These are phyloP conservation scores for Ustilago loliicola DNA, from an alignment of 1,284 basidiomycete species.

Conservation along the genomic window DNA sequence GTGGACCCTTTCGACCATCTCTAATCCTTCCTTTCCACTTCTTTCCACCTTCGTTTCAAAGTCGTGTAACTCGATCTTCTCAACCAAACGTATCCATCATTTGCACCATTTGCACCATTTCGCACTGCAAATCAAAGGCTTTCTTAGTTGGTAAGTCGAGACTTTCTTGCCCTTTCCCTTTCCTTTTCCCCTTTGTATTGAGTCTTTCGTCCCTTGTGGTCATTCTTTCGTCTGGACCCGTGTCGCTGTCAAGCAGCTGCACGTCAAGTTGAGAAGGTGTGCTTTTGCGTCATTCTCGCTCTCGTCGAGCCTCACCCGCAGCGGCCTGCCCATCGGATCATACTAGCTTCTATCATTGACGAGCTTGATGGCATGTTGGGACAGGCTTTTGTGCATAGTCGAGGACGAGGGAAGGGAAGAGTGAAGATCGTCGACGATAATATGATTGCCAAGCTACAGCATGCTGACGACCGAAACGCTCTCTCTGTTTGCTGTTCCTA, in stretches of 20 bases:
- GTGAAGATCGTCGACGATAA: not conserved
- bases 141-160: conserved; percentile 10
- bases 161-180: not conserved
- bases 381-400: not conserved
- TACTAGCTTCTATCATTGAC: no score
- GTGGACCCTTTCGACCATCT: conserved; percentile 5
- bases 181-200: conserved; percentile 1
- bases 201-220: not conserved
- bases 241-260: conserved; percentile 1
- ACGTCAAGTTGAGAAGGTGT: conserved; percentile 5
- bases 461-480: not conserved
- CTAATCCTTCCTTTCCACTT: conserved; percentile 28
- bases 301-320: no score
- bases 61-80: not conserved
- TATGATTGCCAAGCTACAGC: not conserved
- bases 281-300: no score
- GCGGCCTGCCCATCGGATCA: no score
- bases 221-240: not conserved
- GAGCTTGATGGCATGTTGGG: no score
- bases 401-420: not conserved
- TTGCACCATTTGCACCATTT: conserved; percentile 10
- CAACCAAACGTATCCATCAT: not conserved
- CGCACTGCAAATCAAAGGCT: conserved; percentile 4
- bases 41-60: conserved; percentile 29
- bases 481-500: not conserved